Evolutionary conservation across 345 rosid species (phyloP).

Genomic region (Gossypium thurberi): DNA sequence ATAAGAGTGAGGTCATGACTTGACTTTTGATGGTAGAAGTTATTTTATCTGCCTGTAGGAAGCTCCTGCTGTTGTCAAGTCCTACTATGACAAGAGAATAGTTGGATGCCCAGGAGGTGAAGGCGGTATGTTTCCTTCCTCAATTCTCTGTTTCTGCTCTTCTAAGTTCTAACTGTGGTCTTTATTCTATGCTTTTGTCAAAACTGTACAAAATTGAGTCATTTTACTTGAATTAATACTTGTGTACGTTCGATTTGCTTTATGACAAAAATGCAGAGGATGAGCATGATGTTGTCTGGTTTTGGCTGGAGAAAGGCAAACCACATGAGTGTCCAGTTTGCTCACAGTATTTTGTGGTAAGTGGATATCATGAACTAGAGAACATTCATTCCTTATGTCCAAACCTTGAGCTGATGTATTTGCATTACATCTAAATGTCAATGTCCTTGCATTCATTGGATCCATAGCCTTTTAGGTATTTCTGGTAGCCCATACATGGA

Average conservation of each 20-base stretch:
- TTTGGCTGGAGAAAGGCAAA: conserved; percentile 93
- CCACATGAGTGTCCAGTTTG: conserved; percentile 82
- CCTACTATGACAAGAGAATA: conserved; percentile 74
- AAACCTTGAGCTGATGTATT: background rate
- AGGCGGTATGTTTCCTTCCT: conserved; percentile 47
- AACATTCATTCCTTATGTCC: background rate
- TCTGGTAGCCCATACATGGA: background rate
- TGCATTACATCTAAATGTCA: background rate
- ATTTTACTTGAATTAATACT: background rate
- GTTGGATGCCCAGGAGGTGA: conserved; percentile 90
- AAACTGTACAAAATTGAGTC: background rate
- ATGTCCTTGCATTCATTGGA: background rate
- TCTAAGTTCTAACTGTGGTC: background rate
- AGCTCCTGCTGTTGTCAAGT: conserved; percentile 66
- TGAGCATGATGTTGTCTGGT: conserved; percentile 96
- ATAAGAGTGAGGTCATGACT: background rate
- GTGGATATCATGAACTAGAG: conserved; percentile 19
- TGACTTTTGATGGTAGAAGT: background rate
- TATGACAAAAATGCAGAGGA: conserved; percentile 46
- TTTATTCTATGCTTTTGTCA: background rate
- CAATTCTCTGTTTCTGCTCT: background rate
- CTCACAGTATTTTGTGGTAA: conserved; percentile 80
- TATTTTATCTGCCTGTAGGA: conserved; percentile 35
- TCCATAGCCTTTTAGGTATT: background rate
- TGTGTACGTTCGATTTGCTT: background rate